Base-by-base conservation (phyloP, 257 asterid genomes). In the Scutellaria barbata region DNA sequence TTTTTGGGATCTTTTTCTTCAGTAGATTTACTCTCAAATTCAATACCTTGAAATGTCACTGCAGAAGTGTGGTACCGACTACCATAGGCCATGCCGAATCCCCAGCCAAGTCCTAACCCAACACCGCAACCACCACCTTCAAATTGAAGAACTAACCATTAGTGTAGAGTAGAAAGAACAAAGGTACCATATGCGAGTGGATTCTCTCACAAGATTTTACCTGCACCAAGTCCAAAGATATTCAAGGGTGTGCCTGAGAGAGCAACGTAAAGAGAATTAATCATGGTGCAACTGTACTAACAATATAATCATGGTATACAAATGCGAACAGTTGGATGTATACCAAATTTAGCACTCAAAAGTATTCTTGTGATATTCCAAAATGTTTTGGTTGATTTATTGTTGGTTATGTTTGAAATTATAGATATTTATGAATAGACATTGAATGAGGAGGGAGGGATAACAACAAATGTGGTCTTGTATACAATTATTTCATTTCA, bases 101-200 rank as follows among this genome's bases (percentile, higher is more conserved):
- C 97, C 97, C 96, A 94, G 76, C 98, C 98, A n/a, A 94, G 91
- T 71, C 96, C 97, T 46, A 87, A 47, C 9, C 97, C 97, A 25
- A 89, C 77, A 63, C 97, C 98, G 64, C 98, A 94, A 68, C 97
- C 98, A 8, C 98, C 98, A 72, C 98, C 98, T 92, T 71, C 72
- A 85, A 37, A 67, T 74, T 25, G 55, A 68, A 7, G 35, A n/a
- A 60, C 74, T 67, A 11, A 75, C 56, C 25, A 30, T 54, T n/a
- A 73, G 39, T 7, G 13, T 63, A 37, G 47, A 40, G 56, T 9
- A 3, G 65, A 41, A 18, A 60, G 67, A 12, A 50, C 7, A 71
- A 30, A 30, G 20, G 51, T 18, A n/a, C n/a, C n/a, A n/a, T n/a
- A 48, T 39, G 53, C 20, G 14, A 57, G 20, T 6, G 46, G 17